phyloP scores from a whole-genome alignment of 176 grass and related monocot genomes.

The Carex pumila region DNA sequence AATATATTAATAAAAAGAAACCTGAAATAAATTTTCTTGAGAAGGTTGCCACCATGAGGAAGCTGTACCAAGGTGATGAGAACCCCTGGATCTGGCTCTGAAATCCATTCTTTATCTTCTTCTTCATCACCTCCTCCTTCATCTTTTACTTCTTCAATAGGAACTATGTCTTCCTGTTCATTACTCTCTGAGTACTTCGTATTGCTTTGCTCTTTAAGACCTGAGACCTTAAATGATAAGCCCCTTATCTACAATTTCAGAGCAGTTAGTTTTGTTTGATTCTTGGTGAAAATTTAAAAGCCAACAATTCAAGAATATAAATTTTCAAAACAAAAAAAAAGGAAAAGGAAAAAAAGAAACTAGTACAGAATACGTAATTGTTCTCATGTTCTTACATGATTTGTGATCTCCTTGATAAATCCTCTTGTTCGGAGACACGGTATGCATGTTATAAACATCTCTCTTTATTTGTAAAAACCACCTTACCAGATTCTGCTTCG shows the following conservation, averaged over 20 bases:
- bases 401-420: conserved; percentile 24
- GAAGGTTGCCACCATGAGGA: conserved; percentile 57
- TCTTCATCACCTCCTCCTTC: conserved; percentile 8
- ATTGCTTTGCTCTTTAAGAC: conserved; percentile 11
- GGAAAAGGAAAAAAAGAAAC: background rate
- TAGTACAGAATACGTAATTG: background rate
- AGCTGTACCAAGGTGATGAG: conserved; percentile 57
- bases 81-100: conserved; percentile 66
- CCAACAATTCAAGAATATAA: background rate
- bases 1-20: background rate
- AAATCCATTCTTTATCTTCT: conserved; percentile 48
- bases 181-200: background rate
- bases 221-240: conserved; percentile 6
- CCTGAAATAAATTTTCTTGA: conserved; percentile 57
- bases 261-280: background rate
- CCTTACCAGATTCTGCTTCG: background rate
- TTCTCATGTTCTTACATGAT: conserved; percentile 13
- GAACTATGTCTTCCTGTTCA: no score
- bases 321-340: background rate
- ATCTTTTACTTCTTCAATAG: background rate
- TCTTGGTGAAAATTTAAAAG: background rate
- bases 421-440: conserved; percentile 19
- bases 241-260: conserved; percentile 19
- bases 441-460: conserved; percentile 29
- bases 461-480: background rate